Conservation (phyloP, 2,329 filamentous ascomycete species). For the Byssothecium circinans region DNA sequence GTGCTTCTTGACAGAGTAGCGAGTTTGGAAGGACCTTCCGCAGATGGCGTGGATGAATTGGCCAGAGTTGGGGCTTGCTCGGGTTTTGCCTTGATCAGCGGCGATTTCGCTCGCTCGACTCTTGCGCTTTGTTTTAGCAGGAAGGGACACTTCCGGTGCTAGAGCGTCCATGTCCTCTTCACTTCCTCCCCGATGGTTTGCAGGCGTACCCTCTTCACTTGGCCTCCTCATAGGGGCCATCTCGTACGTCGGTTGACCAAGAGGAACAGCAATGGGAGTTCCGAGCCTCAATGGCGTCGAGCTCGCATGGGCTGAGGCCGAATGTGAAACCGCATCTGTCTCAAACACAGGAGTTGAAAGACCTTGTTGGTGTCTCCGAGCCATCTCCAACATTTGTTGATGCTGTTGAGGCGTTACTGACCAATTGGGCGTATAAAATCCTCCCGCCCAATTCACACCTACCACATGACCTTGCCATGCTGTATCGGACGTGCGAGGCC, state of each 20-base stretch:
- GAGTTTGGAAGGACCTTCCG: slow-evolving; percentile 27
- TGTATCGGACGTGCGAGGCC: background rate
- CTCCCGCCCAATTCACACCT: background rate
- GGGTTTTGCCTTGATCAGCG: background rate
- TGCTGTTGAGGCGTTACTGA: background rate
- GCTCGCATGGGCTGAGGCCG: background rate
- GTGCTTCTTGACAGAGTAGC: slow-evolving; percentile 36
- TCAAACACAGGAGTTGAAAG: no score
- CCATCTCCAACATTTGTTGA: background rate
- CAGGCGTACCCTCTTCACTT: background rate
- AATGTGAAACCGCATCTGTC: background rate
- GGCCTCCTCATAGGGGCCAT: slow-evolving; percentile 6
- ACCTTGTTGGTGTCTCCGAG: background rate
- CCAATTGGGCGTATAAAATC: no score
- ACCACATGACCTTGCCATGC: background rate
- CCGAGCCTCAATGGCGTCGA: slow-evolving; percentile 7
- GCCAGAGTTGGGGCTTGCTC: background rate
- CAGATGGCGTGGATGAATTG: slow-evolving; percentile 34
- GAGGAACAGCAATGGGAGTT: slow-evolving; percentile 8
- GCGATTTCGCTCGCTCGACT: background rate
- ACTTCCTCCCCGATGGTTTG: background rate
- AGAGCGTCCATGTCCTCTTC: background rate
- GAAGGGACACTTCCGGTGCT: background rate
- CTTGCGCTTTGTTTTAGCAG: background rate
- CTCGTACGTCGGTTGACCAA: slow-evolving; percentile 7